phyloP scores from a whole-genome alignment of 768 basidiomycete species.

The Boletellus ananas region DNA sequence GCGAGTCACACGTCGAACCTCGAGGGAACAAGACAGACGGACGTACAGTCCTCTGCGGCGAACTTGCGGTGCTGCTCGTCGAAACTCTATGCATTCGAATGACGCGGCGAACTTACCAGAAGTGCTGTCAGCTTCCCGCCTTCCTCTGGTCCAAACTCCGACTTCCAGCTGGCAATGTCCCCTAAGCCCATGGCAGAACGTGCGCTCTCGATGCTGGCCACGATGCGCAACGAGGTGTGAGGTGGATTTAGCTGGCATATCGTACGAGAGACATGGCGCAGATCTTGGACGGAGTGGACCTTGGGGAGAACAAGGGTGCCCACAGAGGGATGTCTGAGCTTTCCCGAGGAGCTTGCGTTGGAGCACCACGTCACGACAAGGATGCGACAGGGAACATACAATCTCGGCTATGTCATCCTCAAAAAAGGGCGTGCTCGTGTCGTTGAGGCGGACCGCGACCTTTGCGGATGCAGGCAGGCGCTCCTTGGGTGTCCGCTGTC shows the following conservation, averaged over 20 bases:
- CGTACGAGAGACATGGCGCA: constrained; percentile 55
- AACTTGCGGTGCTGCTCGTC: constrained; percentile 49
- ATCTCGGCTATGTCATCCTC: constrained; percentile 57
- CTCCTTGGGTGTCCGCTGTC: constrained; percentile 23
- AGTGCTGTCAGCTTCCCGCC: constrained; percentile 62
- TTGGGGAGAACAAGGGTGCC: constrained; percentile 81
- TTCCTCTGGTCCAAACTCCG: constrained; percentile 36
- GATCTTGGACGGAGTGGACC: constrained; percentile 64
- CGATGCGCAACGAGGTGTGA: constrained; percentile 50
- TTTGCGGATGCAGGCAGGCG: constrained; percentile 43
- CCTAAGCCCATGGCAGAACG: constrained; percentile 61
- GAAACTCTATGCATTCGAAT: neutral
- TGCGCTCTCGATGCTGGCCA: constrained; percentile 88
- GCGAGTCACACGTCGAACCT: neutral
- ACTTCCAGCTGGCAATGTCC: constrained; percentile 69
- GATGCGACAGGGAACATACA: constrained; percentile 34
- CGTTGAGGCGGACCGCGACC: constrained; percentile 73
- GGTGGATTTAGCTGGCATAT: constrained; percentile 16
- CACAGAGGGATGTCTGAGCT: constrained; percentile 49
- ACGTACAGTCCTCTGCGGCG: constrained; percentile 89
- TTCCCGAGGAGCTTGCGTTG: constrained; percentile 5
- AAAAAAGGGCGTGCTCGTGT: constrained; percentile 62
- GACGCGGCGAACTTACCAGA: constrained; percentile 35
- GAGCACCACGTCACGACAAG: neutral
- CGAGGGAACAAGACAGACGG: neutral